phyloP scores from a whole-genome alignment of 2,329 filamentous ascomycete species.

The Sporothrix variecibatus region DNA sequence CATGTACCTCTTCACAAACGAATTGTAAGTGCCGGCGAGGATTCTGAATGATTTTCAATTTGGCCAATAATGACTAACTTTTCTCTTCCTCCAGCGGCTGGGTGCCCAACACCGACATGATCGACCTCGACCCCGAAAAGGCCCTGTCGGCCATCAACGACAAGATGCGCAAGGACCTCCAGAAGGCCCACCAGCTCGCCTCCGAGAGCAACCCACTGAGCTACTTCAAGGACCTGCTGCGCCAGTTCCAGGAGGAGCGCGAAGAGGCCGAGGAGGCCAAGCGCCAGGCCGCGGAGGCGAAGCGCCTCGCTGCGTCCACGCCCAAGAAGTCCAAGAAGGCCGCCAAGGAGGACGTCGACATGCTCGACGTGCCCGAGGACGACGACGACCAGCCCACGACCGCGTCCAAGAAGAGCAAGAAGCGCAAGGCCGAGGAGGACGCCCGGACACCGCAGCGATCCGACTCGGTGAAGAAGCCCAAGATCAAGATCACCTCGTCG shows the following conservation, averaged over 20 bases:
- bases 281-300: constrained; percentile 41
- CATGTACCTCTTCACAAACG: constrained; percentile 93
- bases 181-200: constrained; percentile 78
- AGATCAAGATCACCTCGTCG: constrained; percentile 62
- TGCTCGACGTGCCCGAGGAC: constrained; percentile 57
- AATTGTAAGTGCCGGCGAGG: constrained; percentile 75
- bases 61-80: neutral
- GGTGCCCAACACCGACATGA: constrained; percentile 82
- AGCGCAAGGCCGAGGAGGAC: constrained; percentile 83
- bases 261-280: constrained; percentile 57
- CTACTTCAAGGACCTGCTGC: constrained; percentile 80
- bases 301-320: constrained; percentile 42
- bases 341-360: constrained; percentile 63
- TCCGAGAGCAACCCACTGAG: constrained; percentile 74
- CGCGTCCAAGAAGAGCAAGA: constrained; percentile 62
- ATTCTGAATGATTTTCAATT: neutral
- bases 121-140: constrained; percentile 72
- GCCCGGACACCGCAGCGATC: constrained; percentile 41
- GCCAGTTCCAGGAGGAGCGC: constrained; percentile 66
- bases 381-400: constrained; percentile 46
- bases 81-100: constrained; percentile 65
- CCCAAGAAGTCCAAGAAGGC: constrained; percentile 54
- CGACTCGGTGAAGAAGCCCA: constrained; percentile 67
- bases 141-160: constrained; percentile 68
- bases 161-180: constrained; percentile 79